Conservation (phyloP, 192 early-diverging fungal genomes). For the Polychytrium aggregatum region DNA sequence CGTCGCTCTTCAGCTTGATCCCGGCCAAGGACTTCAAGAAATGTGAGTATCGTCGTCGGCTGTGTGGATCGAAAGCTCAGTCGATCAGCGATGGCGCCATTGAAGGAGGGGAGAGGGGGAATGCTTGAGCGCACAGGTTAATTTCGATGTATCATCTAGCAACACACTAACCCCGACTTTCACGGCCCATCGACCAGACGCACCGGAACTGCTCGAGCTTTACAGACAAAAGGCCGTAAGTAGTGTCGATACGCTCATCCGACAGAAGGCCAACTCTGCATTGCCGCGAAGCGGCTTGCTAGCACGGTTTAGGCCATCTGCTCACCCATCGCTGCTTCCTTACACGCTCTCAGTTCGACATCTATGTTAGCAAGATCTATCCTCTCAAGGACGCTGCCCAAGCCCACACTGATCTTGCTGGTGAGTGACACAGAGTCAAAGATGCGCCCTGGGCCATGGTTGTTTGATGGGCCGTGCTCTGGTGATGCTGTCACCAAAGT, state of each 20-base stretch:
- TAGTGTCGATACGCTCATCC: background rate
- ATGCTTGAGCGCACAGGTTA: too few relatives aligned
- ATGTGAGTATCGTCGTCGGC: slow-evolving; percentile 10
- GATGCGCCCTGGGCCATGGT: too few relatives aligned
- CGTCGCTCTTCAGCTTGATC: slow-evolving; percentile 63
- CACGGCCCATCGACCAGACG: slow-evolving; percentile 15
- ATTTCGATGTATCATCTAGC: slow-evolving; percentile 1
- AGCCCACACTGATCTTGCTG: slow-evolving; percentile 45
- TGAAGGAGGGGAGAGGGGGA: too few relatives aligned
- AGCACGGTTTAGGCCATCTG: too few relatives aligned
- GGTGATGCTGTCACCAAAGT: too few relatives aligned
- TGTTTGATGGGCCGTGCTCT: too few relatives aligned
- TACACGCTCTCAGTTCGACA: slow-evolving; percentile 30
- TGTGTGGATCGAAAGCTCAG: background rate
- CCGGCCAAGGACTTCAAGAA: slow-evolving; percentile 53
- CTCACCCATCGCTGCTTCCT: background rate
- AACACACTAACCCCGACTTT: background rate
- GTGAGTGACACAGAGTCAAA: too few relatives aligned
- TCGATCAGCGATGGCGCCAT: too few relatives aligned
- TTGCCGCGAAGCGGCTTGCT: too few relatives aligned
- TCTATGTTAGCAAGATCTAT: slow-evolving; percentile 67
- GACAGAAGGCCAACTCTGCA: too few relatives aligned
- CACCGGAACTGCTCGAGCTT: slow-evolving; percentile 52
- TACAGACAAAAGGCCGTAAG: slow-evolving; percentile 19
- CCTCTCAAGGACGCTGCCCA: slow-evolving; percentile 56